These are phyloP conservation scores for Pistacia vera DNA, from an alignment of 345 rosid genomes.

Conservation along the genomic window DNA sequence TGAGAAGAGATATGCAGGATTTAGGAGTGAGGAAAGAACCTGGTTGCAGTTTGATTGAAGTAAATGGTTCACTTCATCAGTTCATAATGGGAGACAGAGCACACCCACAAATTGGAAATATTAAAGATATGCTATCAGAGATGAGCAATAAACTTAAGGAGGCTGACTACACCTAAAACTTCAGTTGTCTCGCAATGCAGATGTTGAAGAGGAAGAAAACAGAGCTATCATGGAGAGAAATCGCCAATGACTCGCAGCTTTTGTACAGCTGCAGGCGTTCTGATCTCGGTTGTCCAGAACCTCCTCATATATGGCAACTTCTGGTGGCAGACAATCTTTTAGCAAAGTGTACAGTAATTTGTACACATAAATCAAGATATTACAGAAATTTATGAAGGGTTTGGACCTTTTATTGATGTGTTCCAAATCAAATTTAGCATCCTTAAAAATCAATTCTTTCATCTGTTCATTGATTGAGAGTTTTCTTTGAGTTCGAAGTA, in stretches of 20 bases:
- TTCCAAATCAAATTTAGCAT: not conserved
- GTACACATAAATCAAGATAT: too few species aligned
- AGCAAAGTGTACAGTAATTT: too few species aligned
- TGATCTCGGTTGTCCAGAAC: conserved; percentile 29
- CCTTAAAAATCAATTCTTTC: not conserved
- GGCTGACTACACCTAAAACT: conserved; percentile 33
- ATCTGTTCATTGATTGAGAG: not conserved
- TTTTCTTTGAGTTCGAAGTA: not conserved
- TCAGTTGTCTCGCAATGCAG: conserved; percentile 21
- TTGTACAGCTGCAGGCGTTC: conserved; percentile 30
- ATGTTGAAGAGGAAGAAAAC: conserved; percentile 32
- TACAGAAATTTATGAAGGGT: conserved; percentile 2
- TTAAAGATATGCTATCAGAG: conserved; percentile 27
- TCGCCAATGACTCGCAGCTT: conserved; percentile 38
- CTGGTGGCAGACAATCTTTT: too few species aligned
- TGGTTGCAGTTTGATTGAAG: conserved; percentile 44
- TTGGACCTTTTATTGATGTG: not conserved
- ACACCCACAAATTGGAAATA: conserved; percentile 25
- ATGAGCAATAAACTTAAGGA: conserved; percentile 29
- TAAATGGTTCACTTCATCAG: conserved; percentile 30
- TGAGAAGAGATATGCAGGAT: conserved; percentile 35
- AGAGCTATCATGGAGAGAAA: conserved; percentile 10
- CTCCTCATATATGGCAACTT: conserved; percentile 1
- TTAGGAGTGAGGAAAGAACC: conserved; percentile 39
- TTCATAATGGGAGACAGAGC: conserved; percentile 32